Conservation (phyloP, 352 stramenopile species). For the Phytophthora parvispora region DNA sequence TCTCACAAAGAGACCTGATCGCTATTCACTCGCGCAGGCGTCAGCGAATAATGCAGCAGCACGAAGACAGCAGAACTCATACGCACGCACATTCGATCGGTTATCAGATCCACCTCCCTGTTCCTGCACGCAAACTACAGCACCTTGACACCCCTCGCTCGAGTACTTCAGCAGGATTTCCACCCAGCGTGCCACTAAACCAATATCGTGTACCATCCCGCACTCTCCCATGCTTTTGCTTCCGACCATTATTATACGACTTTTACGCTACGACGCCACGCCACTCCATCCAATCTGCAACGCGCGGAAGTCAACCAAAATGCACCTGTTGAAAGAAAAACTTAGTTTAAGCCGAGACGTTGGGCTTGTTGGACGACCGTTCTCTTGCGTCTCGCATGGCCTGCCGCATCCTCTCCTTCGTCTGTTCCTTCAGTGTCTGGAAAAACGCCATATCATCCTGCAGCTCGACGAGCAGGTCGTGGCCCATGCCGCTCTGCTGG, state of each 20-base stretch:
- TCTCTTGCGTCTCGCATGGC: conserved; percentile 61
- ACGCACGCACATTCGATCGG: neutral
- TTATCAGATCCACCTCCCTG: conserved; percentile 31
- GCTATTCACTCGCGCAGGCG: neutral
- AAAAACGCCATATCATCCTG: conserved; percentile 86
- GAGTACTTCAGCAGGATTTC: neutral
- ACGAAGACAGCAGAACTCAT: neutral
- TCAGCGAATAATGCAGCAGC: conserved; percentile 1
- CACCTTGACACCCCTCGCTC: neutral
- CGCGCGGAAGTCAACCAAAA: neutral
- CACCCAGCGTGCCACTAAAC: neutral
- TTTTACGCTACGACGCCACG: neutral
- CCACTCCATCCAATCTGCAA: conserved; percentile 7
- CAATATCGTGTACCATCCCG: neutral
- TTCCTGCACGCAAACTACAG: neutral
- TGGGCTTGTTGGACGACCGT: conserved; percentile 32
- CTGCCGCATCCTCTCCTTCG: conserved; percentile 75
- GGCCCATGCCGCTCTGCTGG: conserved; percentile 54
- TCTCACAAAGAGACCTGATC: conserved; percentile 21
- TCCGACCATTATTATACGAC: neutral
- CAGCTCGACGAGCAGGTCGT: conserved; percentile 69
- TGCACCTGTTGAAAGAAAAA: neutral
- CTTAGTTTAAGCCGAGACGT: conserved; percentile 31
- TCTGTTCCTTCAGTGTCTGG: conserved; percentile 67
- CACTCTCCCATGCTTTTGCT: neutral